Evolutionary conservation across 2,329 filamentous ascomycete species (phyloP).

Genomic region (Sphaerulina musiva): DNA sequence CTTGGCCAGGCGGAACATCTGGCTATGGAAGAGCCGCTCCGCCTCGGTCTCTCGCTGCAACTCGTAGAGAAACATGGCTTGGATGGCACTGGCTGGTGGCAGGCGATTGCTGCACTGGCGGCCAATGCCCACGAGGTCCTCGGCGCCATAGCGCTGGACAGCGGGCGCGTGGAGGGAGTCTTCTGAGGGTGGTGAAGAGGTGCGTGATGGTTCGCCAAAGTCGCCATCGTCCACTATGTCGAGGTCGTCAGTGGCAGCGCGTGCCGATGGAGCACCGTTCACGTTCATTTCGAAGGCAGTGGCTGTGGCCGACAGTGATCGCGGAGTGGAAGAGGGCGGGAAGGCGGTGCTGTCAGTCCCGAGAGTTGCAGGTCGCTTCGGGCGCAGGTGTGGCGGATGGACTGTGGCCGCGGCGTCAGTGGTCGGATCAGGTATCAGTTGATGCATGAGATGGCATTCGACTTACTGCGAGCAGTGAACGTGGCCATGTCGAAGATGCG

Average conservation of each 20-base stretch:
- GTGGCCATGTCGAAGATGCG: not conserved
- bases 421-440: not conserved
- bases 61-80: conserved; percentile 30
- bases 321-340: not conserved
- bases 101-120: conserved; percentile 18
- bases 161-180: too few relatives aligned
- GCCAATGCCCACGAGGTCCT: conserved; percentile 16
- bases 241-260: not conserved
- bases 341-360: not conserved
- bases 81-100: conserved; percentile 24
- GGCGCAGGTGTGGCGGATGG: conserved; percentile 4
- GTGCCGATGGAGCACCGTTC: not conserved
- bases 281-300: not conserved
- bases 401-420: not conserved
- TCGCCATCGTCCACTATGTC: not conserved
- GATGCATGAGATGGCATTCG: not conserved
- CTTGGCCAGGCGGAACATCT: conserved; percentile 22
- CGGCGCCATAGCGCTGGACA: not conserved
- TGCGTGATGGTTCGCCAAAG: not conserved
- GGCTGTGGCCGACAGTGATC: not conserved
- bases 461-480: not conserved
- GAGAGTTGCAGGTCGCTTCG: not conserved
- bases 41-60: conserved; percentile 24
- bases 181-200: not conserved
- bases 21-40: conserved; percentile 26